A percentile compares a stretch with the other conserved stretches of the same genome.
Evolutionary conservation across 768 basidiomycete genomes (phyloP).

Genomic region (Melanogaster broomeanus): DNA sequence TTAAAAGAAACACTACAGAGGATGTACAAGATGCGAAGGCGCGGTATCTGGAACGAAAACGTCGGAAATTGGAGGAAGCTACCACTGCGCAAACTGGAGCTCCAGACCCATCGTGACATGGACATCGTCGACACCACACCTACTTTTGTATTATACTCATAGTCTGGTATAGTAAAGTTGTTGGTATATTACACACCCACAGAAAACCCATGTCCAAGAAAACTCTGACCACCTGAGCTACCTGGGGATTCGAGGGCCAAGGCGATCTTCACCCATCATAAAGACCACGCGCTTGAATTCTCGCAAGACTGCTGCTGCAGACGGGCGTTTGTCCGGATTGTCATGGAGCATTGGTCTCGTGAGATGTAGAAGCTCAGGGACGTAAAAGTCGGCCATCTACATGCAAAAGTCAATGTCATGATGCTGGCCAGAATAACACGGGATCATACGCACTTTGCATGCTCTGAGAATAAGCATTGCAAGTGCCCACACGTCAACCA

Average conservation of each 20-base stretch:
- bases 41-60: constrained; percentile 79
- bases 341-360: constrained; percentile 61
- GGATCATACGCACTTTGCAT: constrained; percentile 51
- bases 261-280: constrained; percentile 40
- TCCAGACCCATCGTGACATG: constrained; percentile 13
- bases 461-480: constrained; percentile 64
- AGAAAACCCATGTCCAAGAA: neutral
- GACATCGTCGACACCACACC: neutral
- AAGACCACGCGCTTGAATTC: constrained; percentile 53
- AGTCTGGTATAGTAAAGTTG: neutral
- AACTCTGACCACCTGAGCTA: neutral
- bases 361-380: constrained; percentile 61
- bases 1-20: constrained; percentile 75
- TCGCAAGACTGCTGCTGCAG: constrained; percentile 46
- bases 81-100: neutral
- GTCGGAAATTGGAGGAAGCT: constrained; percentile 62
- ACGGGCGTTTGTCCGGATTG: constrained; percentile 52
- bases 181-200: neutral
- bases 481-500: constrained; percentile 74
- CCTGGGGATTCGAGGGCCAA: constrained; percentile 7
- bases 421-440: neutral
- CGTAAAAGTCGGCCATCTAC: constrained; percentile 56
- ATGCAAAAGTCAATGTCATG: constrained; percentile 6
- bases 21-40: constrained; percentile 73
- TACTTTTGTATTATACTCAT: neutral